Evolutionary conservation across 805 yeast genomes (phyloP), one percentile per base, ranked within the genome.

Genomic region (Metschnikowia kofuensis): DNA sequence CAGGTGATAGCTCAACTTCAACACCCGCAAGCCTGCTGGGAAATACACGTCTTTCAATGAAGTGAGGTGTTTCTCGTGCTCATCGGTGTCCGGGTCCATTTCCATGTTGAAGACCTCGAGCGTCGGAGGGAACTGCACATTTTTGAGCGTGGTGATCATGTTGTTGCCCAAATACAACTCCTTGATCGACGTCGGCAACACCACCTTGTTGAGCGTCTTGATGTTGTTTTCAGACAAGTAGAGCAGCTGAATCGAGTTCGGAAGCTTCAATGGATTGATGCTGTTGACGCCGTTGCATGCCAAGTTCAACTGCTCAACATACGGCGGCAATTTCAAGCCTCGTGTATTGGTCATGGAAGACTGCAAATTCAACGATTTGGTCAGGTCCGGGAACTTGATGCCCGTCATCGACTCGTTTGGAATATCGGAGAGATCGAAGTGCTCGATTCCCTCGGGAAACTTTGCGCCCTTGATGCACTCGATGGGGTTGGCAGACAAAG

Each of bases 391-490:
- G 44, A 74, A 72, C 49, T 70, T 73, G n/a, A 74, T 65, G 1
- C 77, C 76, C 0, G 76, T 68, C 78, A 74, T 73, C 9, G 74
- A 65, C 52, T 74, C 78, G 52, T 72, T 74, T 4, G 78, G 77
- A 8, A 73, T 65, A 46, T 70, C 69, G 7, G 76, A 70, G 10
- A 70, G 50, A 50, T 74, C 78, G 53, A 74, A 60, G 51, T 64
- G 63, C 39, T 59, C 59, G 34, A 74, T 52, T 26, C 53, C 47
- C 12, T 72, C 76, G 5, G 77, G 77, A 40, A 73, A 72, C 45
- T 65, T 66, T 15, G 61, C 68, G 9, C 76, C 75, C 50, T 70
- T 68, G 36, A 73, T 63, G 38, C 71, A 67, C 43, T 74, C 77
- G 13, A 74, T 71, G 2, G 78, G 77, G 53, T 74, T 74, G 44